Evolutionary conservation across 2,329 filamentous ascomycete species (phyloP).

Genomic region (Chaetomium sp.): DNA sequence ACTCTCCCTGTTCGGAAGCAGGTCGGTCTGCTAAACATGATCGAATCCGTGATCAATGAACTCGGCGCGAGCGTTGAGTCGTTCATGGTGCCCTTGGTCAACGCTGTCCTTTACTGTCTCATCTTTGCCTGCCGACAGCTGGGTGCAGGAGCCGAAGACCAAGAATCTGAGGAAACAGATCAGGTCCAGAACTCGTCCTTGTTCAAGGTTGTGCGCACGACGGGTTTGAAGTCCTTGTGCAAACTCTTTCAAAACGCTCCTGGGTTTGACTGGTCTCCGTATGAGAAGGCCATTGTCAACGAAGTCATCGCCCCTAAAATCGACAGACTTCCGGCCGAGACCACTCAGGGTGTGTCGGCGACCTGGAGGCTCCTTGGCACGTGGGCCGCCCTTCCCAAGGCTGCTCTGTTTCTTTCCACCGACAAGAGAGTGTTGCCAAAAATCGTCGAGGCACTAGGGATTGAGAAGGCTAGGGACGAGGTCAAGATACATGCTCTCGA

Average conservation of each 20-base stretch:
- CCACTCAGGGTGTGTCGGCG: slow-evolving; percentile 80
- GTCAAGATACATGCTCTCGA: slow-evolving; percentile 78
- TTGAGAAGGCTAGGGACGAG: slow-evolving; percentile 63
- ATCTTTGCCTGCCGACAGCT: slow-evolving; percentile 55
- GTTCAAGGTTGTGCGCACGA: slow-evolving; percentile 59
- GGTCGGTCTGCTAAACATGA: slow-evolving; percentile 86
- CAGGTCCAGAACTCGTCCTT: slow-evolving; percentile 49
- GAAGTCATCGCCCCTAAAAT: slow-evolving; percentile 74
- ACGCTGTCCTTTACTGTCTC: slow-evolving; percentile 75
- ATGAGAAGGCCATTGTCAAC: slow-evolving; percentile 62
- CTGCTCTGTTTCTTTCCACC: slow-evolving; percentile 58
- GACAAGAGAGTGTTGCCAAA: slow-evolving; percentile 61
- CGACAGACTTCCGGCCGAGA: slow-evolving; percentile 73
- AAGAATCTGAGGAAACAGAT: slow-evolving; percentile 36
- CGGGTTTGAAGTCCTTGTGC: slow-evolving; percentile 76
- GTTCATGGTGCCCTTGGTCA: slow-evolving; percentile 63
- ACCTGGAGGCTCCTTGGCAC: slow-evolving; percentile 73
- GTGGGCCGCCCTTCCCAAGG: slow-evolving; percentile 65
- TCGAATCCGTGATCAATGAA: slow-evolving; percentile 77
- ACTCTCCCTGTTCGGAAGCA: slow-evolving; percentile 68
- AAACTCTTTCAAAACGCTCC: slow-evolving; percentile 69
- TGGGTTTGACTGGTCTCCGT: slow-evolving; percentile 64
- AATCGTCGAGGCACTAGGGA: slow-evolving; percentile 64
- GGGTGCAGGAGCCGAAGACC: slow-evolving; percentile 32
- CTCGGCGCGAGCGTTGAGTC: slow-evolving; percentile 66